Conservation (phyloP, 345 rosid species). For the Dovyalis caffra region DNA sequence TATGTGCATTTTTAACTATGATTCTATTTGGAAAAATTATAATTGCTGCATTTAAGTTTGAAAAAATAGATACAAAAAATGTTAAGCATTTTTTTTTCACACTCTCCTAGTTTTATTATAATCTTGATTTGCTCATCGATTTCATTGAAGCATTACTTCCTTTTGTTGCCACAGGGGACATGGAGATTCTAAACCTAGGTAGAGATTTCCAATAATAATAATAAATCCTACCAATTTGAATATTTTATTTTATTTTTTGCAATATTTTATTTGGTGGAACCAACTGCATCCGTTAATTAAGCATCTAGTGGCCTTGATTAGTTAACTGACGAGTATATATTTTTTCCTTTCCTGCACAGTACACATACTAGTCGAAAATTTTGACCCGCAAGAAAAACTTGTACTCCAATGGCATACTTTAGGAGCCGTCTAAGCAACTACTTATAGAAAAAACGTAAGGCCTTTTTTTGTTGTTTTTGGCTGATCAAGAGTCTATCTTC, state of each 20-base stretch:
- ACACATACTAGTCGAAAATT: background rate
- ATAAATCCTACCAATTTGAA: constrained; percentile 5
- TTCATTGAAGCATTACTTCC: background rate
- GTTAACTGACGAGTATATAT: background rate
- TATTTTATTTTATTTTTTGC: constrained; percentile 1
- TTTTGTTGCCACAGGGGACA: too few relatives aligned
- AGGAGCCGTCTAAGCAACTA: background rate
- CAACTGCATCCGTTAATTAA: constrained; percentile 1
- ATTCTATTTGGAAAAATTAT: too few relatives aligned
- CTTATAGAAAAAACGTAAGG: background rate
- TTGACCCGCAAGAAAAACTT: background rate
- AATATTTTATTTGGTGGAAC: constrained; percentile 2
- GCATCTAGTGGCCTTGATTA: background rate
- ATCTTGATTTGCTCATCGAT: too few relatives aligned
- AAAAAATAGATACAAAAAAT: too few relatives aligned
- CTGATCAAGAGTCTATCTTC: background rate
- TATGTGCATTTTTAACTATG: too few relatives aligned
- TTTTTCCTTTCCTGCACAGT: background rate
- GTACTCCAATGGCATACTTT: background rate
- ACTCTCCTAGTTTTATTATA: too few relatives aligned
- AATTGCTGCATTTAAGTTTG: too few relatives aligned
- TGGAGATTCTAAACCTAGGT: too few relatives aligned
- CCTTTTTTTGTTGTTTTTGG: background rate
- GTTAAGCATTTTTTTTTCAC: too few relatives aligned
- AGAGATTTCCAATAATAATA: too few relatives aligned